These are phyloP conservation scores for Senna tora DNA, from an alignment of 306 rosid genomes.

Conservation along the genomic window DNA sequence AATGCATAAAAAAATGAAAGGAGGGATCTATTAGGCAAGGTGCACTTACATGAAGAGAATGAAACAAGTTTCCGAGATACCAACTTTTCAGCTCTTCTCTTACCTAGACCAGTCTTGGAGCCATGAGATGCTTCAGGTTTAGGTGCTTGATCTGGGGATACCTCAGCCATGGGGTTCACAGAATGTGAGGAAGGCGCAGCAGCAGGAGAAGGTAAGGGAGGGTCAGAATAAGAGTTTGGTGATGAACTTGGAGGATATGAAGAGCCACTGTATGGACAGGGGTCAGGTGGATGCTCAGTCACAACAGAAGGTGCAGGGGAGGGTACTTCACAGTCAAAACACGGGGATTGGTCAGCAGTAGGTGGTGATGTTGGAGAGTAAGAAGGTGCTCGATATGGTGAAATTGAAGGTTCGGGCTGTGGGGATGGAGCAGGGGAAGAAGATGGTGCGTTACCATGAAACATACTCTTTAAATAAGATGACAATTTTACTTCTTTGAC, in stretches of 20 bases:
- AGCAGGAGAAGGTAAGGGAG: conserved; percentile 45
- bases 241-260: conserved; percentile 46
- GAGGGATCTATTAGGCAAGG: conserved; percentile 1
- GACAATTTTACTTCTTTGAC: conserved; percentile 77
- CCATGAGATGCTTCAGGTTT: conserved; percentile 33
- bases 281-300: conserved; percentile 49
- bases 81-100: conserved; percentile 45
- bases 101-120: conserved; percentile 45
- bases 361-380: conserved; percentile 48
- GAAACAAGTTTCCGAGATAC: conserved; percentile 47
- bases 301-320: conserved; percentile 60
- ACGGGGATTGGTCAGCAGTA: conserved; percentile 45
- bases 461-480: conserved; percentile 56
- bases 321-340: conserved; percentile 44
- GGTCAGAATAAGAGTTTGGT: conserved; percentile 48
- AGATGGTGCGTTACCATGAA: conserved; percentile 54
- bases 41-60: conserved; percentile 64
- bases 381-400: conserved; percentile 51
- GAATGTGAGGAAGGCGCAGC: conserved; percentile 49
- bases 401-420: conserved; percentile 43
- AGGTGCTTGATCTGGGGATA: conserved; percentile 53
- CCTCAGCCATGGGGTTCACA: conserved; percentile 39
- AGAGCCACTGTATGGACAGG: conserved; percentile 49
- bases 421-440: conserved; percentile 83
- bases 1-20: conserved; percentile 19